These are phyloP conservation scores for Sugiyamaella pinicola DNA, from an alignment of 1,139 yeast genomes.

Conservation along the genomic window DNA sequence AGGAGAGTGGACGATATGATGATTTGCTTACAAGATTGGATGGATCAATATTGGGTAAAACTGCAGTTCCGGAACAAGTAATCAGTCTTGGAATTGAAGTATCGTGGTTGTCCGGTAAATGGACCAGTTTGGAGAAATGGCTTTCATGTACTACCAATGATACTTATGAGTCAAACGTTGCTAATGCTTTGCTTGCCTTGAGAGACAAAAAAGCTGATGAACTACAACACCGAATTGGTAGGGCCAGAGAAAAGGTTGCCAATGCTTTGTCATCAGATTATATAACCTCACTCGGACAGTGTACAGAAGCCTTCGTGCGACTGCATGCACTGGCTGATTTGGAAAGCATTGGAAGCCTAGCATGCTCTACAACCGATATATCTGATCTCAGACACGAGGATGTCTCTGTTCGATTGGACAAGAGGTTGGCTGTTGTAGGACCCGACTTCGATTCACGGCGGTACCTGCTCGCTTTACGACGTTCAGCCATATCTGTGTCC, in stretches of 20 bases:
- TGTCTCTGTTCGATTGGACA: constrained; percentile 39
- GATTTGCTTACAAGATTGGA: constrained; percentile 45
- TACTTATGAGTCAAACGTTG: constrained; percentile 65
- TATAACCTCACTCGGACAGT: constrained; percentile 64
- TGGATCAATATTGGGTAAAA: constrained; percentile 7
- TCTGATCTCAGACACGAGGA: constrained; percentile 28
- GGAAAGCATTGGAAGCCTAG: constrained; percentile 39
- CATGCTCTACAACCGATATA: constrained; percentile 31
- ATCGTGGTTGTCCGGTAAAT: constrained; percentile 65
- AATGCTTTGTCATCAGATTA: constrained; percentile 60
- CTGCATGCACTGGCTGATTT: constrained; percentile 76
- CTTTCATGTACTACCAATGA: constrained; percentile 36
- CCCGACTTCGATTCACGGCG: constrained; percentile 43
- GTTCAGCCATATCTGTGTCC: constrained; percentile 53
- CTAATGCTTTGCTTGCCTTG: constrained; percentile 58
- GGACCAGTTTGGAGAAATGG: constrained; percentile 61
- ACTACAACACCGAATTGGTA: constrained; percentile 49
- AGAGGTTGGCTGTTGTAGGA: constrained; percentile 40
- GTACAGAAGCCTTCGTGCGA: constrained; percentile 57
- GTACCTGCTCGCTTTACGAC: constrained; percentile 42
- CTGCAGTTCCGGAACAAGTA: constrained; percentile 27
- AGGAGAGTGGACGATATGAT: constrained; percentile 60
- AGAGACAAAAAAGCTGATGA: constrained; percentile 40
- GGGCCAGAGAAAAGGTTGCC: constrained; percentile 61
- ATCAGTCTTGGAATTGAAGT: constrained; percentile 72